Evolutionary conservation across 2,329 filamentous ascomycete species (phyloP), one percentile per base, ranked within the genome.

Genomic region (Diplodia intermedia): DNA sequence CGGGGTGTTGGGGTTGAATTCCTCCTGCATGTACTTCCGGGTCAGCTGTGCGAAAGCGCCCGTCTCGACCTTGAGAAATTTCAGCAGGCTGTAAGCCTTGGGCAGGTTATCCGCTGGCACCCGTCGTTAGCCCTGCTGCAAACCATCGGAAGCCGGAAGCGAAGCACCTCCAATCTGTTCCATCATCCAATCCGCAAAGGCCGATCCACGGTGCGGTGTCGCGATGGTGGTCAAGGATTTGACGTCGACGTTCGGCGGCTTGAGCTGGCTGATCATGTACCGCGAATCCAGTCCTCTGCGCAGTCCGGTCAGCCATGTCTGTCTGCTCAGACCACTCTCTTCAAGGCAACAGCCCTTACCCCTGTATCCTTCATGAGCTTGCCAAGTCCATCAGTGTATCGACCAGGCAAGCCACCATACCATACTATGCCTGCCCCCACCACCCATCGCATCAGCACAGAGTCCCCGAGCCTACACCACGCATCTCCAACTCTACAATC

Each of bases 161-260:
- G n/a, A n/a, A n/a, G 18, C 72, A 86, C 84, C 80, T 47, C 86
- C 86, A 67, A 89, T 86, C 50, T 82, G 82, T 5, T 86, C 80
- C 72, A 89, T 83, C 69, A 88, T 79, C 75, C 87, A 87, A 75
- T 90, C 88, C 52, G 88, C 88, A 70, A 89, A 86, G 6, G 86
- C 82, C 31, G 86, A 88, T 4, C 87, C 86, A 77, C 84, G 78
- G 78, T 90, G 88, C 0, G 88, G 88, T 15, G 85, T 86, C 2
- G 87, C 86, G 68, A 90, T 84, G 0, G 88, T 89, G 0, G 88
- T 89, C 71, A 90, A 76, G 0, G 87, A 89, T 47, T 93, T 84
- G 69, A 97, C 91, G 75, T 92, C 92, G 71, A 97, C 92, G 62
- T 89, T 86, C 3, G 80, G 79, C 11, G 86, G 86, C 61, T 83